phyloP scores from a whole-genome alignment of 2,329 filamentous ascomycete genomes.

The Colletotrichum kahawae region DNA sequence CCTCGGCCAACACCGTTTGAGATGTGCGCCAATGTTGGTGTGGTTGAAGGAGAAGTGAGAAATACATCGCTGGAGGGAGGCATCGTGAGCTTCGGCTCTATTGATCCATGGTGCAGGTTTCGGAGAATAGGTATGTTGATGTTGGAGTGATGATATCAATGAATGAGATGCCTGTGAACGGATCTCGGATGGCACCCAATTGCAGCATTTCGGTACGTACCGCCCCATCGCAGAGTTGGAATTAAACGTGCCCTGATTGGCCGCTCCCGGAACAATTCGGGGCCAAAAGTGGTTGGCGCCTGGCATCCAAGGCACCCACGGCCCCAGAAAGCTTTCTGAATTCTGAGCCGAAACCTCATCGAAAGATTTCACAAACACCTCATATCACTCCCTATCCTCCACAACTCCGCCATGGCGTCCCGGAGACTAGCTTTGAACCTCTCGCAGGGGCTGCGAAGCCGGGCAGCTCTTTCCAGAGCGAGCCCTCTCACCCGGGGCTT shows the following conservation, averaged over 20 bases:
- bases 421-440: constrained; percentile 96
- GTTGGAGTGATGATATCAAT: not conserved
- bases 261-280: constrained; percentile 42
- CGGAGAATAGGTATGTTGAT: not conserved
- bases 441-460: constrained; percentile 86
- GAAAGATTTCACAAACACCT: constrained; percentile 62
- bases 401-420: constrained; percentile 81
- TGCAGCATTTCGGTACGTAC: not conserved
- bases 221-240: not conserved
- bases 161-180: not conserved
- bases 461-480: constrained; percentile 81
- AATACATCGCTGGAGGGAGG: too few relatives aligned
- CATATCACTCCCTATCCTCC: constrained; percentile 54
- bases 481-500: constrained; percentile 83
- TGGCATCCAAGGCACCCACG: constrained; percentile 45
- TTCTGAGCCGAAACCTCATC: constrained; percentile 39
- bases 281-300: constrained; percentile 38
- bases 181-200: not conserved
- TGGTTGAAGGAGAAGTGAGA: not conserved
- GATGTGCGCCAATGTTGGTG: not conserved
- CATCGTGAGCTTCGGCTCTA: not conserved
- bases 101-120: not conserved
- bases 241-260: constrained; percentile 37
- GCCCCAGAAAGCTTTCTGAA: constrained; percentile 49
- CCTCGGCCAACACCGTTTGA: not conserved